Conservation (phyloP, 1,284 basidiomycete species). For the Cryptococcus deneoformans region DNA sequence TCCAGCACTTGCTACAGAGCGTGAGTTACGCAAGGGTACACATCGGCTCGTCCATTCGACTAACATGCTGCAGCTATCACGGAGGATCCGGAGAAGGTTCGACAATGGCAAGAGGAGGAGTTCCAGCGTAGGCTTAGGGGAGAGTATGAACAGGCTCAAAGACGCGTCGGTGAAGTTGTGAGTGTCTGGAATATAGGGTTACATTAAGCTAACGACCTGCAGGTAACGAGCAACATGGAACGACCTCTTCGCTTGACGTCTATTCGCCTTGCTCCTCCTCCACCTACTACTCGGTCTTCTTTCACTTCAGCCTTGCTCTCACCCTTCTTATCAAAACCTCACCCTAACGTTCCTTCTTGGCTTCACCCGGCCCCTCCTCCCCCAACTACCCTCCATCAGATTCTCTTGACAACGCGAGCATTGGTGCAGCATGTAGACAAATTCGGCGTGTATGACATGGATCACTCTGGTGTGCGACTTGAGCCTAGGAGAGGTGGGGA, state of each 20-base stretch:
- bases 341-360: constrained; percentile 29
- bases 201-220: constrained; percentile 1
- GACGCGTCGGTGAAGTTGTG: constrained; percentile 68
- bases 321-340: constrained; percentile 56
- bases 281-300: constrained; percentile 63
- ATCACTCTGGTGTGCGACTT: constrained; percentile 57
- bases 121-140: constrained; percentile 65
- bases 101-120: constrained; percentile 67
- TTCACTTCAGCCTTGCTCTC: constrained; percentile 77
- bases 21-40: not conserved
- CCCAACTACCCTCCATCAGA: constrained; percentile 58
- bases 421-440: constrained; percentile 63
- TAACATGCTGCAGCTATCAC: constrained; percentile 7
- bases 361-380: constrained; percentile 40
- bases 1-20: constrained; percentile 10
- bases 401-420: constrained; percentile 64
- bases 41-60: not conserved
- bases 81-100: constrained; percentile 54
- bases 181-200: constrained; percentile 35
- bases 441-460: constrained; percentile 74
- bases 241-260: constrained; percentile 63
- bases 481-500: constrained; percentile 63
- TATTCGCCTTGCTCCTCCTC: constrained; percentile 76
- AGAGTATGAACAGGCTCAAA: constrained; percentile 70
- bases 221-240: constrained; percentile 66